phyloP scores from a whole-genome alignment of 208 protist species.

The Balamuthia mandrillaris region DNA sequence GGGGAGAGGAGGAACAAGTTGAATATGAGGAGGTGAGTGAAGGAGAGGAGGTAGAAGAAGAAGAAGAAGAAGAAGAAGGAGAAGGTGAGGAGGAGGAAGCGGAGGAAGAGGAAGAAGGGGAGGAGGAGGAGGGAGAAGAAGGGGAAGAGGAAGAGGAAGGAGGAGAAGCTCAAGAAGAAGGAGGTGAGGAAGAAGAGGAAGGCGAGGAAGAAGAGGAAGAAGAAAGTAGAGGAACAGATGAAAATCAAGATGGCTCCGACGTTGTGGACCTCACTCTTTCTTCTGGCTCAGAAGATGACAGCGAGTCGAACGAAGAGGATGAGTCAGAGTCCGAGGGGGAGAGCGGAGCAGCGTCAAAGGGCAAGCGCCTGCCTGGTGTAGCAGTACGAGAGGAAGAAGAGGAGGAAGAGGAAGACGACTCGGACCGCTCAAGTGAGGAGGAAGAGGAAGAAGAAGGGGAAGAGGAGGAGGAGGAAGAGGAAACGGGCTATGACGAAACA shows the following conservation, averaged over 20 bases:
- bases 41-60: conserved; percentile 2
- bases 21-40: neutral
- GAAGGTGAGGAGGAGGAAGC: neutral
- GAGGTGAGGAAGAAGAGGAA: conserved; percentile 8
- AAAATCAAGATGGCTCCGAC: neutral
- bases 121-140: neutral
- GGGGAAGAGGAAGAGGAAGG: conserved; percentile 22
- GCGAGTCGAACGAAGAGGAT: too few relatives aligned
- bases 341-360: too few relatives aligned
- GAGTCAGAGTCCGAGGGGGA: too few relatives aligned
- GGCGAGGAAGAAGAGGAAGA: conserved; percentile 25
- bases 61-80: conserved; percentile 16
- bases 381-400: too few relatives aligned
- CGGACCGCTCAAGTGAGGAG: too few relatives aligned
- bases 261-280: neutral
- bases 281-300: too few relatives aligned
- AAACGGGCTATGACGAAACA: too few relatives aligned
- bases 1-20: neutral
- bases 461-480: too few relatives aligned
- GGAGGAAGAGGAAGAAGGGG: neutral
- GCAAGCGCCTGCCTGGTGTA: too few relatives aligned
- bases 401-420: too few relatives aligned
- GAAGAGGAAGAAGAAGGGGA: too few relatives aligned
- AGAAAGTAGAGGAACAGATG: conserved; percentile 23
- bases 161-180: neutral